A percentile compares a stretch with the other conserved stretches of the same genome.
Evolutionary conservation across 306 rosid genomes (phyloP).

Genomic region (Quercus parvula): DNA sequence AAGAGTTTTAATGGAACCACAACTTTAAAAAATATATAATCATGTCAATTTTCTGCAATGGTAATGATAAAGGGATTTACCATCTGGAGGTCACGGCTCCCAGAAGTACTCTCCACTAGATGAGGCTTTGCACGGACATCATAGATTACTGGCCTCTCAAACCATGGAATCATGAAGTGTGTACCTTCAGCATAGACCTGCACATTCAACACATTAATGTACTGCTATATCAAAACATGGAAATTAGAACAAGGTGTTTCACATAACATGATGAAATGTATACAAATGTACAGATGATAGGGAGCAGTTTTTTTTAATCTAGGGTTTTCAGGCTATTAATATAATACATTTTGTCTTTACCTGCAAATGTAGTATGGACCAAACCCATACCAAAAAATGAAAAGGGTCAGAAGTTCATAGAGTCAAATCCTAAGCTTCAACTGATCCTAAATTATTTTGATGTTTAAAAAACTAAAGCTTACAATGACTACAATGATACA

Average conservation of each 20-base stretch:
- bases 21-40: neutral
- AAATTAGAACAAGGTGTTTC: neutral
- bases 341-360: neutral
- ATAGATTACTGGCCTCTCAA: slow-evolving; percentile 82
- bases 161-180: slow-evolving; percentile 76
- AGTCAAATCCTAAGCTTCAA: neutral
- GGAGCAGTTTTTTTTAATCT: neutral
- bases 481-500: too few relatives aligned
- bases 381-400: neutral
- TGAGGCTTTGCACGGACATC: slow-evolving; percentile 84
- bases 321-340: neutral
- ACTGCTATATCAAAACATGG: neutral
- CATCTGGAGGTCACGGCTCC: slow-evolving; percentile 90
- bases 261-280: neutral
- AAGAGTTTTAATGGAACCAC: neutral
- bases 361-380: neutral
- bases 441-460: neutral
- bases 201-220: slow-evolving; percentile 15
- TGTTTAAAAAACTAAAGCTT: neutral
- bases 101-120: slow-evolving; percentile 65
- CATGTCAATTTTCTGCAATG: neutral
- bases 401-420: neutral
- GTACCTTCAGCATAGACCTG: slow-evolving; percentile 97
- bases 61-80: slow-evolving; percentile 28
- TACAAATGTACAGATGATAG: neutral